Percentiles rank a stretch among this genome's conserved stretches.
Conservation (phyloP, 305 asterid species). For the Plantago lanceolata region DNA sequence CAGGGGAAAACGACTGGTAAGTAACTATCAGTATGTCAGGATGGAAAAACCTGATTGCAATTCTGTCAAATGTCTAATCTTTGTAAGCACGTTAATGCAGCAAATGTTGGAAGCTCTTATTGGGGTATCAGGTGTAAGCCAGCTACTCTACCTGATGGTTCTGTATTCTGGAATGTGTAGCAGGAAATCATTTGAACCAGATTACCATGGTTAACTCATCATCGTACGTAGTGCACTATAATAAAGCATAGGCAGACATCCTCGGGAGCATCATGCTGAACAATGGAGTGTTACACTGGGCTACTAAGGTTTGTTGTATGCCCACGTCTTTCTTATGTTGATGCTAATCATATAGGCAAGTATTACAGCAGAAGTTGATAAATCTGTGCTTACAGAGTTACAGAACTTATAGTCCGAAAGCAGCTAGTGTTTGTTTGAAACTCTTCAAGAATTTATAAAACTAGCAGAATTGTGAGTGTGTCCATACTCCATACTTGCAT, state of each 20-base stretch:
- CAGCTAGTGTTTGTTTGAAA: too few species aligned
- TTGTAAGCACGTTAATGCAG: constrained; percentile 29
- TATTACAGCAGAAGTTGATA: too few species aligned
- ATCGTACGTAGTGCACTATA: neutral
- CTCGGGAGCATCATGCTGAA: too few species aligned
- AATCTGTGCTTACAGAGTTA: too few species aligned
- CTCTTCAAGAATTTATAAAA: too few species aligned
- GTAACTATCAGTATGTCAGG: neutral
- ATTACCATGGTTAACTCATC: constrained; percentile 9
- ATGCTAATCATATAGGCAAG: too few species aligned
- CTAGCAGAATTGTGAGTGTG: too few species aligned
- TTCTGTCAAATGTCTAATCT: neutral
- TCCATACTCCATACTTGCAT: too few species aligned
- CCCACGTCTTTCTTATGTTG: too few species aligned
- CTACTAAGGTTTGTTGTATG: too few species aligned
- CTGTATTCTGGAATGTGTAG: constrained; percentile 47
- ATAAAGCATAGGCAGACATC: neutral
- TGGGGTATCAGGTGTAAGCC: constrained; percentile 46
- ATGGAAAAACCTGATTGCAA: constrained; percentile 7
- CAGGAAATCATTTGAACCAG: constrained; percentile 37
- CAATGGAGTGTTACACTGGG: too few species aligned
- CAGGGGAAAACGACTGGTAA: constrained; percentile 68
- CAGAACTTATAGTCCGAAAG: too few species aligned
- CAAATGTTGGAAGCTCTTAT: constrained; percentile 72
- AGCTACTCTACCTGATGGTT: constrained; percentile 54